Base-by-base conservation (phyloP, 495 filamentous ascomycete species). In the Glonium stellatum region DNA sequence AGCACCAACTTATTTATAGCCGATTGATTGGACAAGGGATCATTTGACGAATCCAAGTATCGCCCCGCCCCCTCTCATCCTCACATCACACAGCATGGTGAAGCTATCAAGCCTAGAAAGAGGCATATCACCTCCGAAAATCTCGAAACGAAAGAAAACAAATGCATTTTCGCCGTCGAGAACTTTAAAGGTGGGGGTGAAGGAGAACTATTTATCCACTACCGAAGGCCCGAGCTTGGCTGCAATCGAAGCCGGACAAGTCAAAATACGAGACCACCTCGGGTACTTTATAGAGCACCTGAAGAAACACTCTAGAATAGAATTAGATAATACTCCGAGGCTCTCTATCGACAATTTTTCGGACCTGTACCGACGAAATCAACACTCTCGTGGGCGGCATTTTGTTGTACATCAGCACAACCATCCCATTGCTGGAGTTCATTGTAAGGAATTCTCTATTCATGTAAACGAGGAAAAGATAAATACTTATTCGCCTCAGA, bases 381-480 rank as follows among this genome's bases (percentile, higher is more conserved):
- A 76, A 60, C 69, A 80, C 54, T 54, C 63, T 5, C 51, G 72
- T 18, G 85, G 83, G 10, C 73, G 71, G 22, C 84, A 87, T 64
- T 87, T 86, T 61, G 77, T 87, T 36, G 75, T 87, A n/a, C n/a
- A n/a, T 27, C 85, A 87, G 65, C 85, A 88, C 66, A 85, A 87
- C 60, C 85, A 87, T 69, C 84, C 84, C 2, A 72, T 85, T 9
- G 81, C 84, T 13, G 84, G 85, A 11, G 72, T 77, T 0, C 81
- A 85, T 58, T 84, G 37, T 47, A 60, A 54, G 35, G 27, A 12
- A n/a, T n/a, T n/a, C 3, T 36, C 41, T 9, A 10, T 21, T 41
- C 35, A 36, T 31, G 15, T 55, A 19, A 39, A 27, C n/a, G 56
- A 25, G 34, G 56, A 59, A 27, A 48, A 49, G 48, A 35, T 15